Evolutionary conservation across 306 rosid species (phyloP).

Genomic region (Myrica gale): DNA sequence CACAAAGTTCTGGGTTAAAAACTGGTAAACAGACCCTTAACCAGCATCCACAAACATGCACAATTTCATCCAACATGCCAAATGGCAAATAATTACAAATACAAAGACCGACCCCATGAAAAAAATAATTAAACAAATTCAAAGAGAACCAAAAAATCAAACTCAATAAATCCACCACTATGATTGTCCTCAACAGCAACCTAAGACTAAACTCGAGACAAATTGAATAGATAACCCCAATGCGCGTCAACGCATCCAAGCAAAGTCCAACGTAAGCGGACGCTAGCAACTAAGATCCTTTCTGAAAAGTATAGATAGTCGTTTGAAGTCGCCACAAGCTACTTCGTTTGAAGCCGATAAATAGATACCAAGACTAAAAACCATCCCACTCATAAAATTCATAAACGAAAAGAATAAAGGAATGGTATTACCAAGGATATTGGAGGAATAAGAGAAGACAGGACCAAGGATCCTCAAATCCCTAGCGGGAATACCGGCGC

Average conservation of each 20-base stretch:
- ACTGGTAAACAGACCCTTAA: background rate
- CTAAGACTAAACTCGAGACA: background rate
- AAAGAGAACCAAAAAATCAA: too few species aligned
- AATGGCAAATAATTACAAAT: too few species aligned
- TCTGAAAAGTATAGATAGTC: background rate
- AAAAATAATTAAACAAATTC: too few species aligned
- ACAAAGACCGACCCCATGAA: too few species aligned
- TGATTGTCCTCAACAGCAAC: too few species aligned
- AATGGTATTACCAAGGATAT: constrained; percentile 69
- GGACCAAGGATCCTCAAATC: constrained; percentile 93
- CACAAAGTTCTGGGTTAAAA: background rate
- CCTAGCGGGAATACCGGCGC: constrained; percentile 75
- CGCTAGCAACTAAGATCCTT: background rate
- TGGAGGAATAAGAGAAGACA: constrained; percentile 88
- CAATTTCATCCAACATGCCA: background rate
- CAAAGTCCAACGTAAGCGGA: background rate
- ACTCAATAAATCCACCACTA: too few species aligned
- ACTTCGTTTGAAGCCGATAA: background rate
- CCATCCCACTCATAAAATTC: background rate
- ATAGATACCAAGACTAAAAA: background rate
- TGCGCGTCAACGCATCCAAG: background rate
- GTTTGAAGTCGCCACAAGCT: background rate
- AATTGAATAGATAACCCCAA: background rate
- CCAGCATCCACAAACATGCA: background rate
- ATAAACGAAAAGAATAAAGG: background rate